Percentiles rank a stretch among this genome's conserved stretches.
Evolutionary conservation across 2,329 filamentous ascomycete genomes (phyloP).

Genomic region (Aspergillus alliaceus): DNA sequence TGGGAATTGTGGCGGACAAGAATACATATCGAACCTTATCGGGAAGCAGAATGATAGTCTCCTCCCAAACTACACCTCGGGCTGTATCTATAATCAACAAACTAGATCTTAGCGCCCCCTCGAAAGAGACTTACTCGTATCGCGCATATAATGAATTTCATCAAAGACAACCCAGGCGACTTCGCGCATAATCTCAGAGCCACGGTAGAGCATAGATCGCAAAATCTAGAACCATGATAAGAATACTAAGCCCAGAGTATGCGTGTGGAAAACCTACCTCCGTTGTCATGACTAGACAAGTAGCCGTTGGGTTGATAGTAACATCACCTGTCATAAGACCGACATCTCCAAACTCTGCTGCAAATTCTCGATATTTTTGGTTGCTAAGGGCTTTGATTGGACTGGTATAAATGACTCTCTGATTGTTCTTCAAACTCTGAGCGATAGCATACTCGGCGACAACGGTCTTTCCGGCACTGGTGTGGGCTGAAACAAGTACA

Average conservation of each 20-base stretch:
- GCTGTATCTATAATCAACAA: conserved; percentile 39
- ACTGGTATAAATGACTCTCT: conserved; percentile 98
- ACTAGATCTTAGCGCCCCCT: not conserved
- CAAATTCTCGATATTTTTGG: conserved; percentile 97
- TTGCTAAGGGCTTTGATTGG: conserved; percentile 98
- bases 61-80: conserved; percentile 97
- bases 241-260: not conserved
- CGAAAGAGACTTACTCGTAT: conserved; percentile 59
- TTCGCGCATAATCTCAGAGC: conserved; percentile 99
- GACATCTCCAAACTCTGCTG: conserved; percentile 92
- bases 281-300: conserved; percentile 97
- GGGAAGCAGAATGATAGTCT: conserved; percentile 95
- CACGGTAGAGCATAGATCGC: conserved; percentile 95
- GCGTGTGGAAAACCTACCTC: conserved; percentile 52
- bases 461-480: conserved; percentile 95
- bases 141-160: conserved; percentile 97
- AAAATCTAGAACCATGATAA: conserved; percentile 63
- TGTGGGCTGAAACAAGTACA: conserved; percentile 94
- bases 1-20: conserved; percentile 95
- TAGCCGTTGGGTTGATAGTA: conserved; percentile 97
- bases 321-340: conserved; percentile 99
- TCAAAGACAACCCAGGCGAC: conserved; percentile 98
- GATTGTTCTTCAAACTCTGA: conserved; percentile 94
- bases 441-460: conserved; percentile 98
- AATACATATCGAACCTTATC: conserved; percentile 99